A percentile compares a stretch with the other conserved stretches of the same genome.
These are phyloP conservation scores for Globisporangium viniferum DNA, from an alignment of 352 stramenopile species.

Conservation along the genomic window DNA sequence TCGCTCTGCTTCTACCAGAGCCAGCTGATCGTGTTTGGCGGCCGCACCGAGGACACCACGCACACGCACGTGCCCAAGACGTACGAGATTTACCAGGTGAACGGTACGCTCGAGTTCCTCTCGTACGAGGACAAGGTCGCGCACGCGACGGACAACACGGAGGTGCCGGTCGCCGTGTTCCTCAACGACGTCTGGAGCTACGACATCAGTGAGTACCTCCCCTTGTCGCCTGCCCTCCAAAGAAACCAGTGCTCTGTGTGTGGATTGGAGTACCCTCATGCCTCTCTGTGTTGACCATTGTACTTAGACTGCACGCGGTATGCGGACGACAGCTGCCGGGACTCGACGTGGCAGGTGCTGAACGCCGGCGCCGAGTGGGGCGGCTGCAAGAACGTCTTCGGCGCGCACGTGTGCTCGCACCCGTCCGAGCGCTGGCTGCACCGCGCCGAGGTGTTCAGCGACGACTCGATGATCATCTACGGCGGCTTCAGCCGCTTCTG, in stretches of 20 bases:
- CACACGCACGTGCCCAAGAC: slow-evolving; percentile 89
- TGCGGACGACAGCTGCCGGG: slow-evolving; percentile 78
- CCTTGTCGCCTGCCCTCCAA: background rate
- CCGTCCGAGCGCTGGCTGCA: slow-evolving; percentile 89
- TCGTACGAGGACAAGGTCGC: slow-evolving; percentile 88
- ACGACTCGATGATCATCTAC: slow-evolving; percentile 92
- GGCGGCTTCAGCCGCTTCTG: slow-evolving; percentile 92
- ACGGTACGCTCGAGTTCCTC: slow-evolving; percentile 83
- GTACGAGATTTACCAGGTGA: slow-evolving; percentile 81
- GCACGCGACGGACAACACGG: slow-evolving; percentile 32
- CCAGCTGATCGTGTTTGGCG: slow-evolving; percentile 90
- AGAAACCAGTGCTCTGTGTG: background rate
- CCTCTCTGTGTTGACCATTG: background rate
- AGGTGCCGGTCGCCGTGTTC: slow-evolving; percentile 82
- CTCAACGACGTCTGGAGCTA: slow-evolving; percentile 98
- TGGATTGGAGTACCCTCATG: background rate
- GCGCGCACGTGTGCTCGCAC: slow-evolving; percentile 84
- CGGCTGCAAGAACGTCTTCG: slow-evolving; percentile 86
- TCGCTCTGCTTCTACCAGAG: slow-evolving; percentile 85
- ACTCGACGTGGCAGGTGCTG: slow-evolving; percentile 83
- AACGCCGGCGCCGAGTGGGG: slow-evolving; percentile 87
- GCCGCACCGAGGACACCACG: slow-evolving; percentile 87
- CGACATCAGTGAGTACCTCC: slow-evolving; percentile 73
- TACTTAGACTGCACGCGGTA: slow-evolving; percentile 77
- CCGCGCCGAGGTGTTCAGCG: slow-evolving; percentile 83